Percentiles rank a stretch among this genome's conserved stretches.
These are phyloP conservation scores for Telopea speciosissima DNA, from an alignment of 177 flowering plant genomes.

Conservation along the genomic window DNA sequence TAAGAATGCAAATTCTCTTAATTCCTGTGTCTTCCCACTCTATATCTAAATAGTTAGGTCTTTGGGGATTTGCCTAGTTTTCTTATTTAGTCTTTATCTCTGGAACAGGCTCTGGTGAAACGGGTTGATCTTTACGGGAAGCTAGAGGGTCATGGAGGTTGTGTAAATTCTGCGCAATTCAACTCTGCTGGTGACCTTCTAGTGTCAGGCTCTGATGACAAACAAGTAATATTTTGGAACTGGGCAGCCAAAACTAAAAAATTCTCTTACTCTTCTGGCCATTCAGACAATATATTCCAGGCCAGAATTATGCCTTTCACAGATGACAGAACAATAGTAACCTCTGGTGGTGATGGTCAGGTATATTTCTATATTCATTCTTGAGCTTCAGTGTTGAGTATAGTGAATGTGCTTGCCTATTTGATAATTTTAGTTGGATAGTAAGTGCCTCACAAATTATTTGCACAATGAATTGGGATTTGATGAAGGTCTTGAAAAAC, in stretches of 20 bases:
- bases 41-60: neutral
- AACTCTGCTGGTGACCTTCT: constrained; percentile 56
- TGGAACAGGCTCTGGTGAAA: constrained; percentile 38
- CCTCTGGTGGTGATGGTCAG: constrained; percentile 72
- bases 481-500: neutral
- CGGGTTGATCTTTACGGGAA: constrained; percentile 39
- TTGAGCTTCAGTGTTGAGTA: neutral
- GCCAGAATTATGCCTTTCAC: constrained; percentile 56
- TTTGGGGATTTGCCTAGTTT: constrained; percentile 1
- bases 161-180: constrained; percentile 61
- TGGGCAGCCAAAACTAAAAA: constrained; percentile 34
- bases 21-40: neutral
- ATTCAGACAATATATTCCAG: constrained; percentile 54
- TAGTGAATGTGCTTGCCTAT: neutral
- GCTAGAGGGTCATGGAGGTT: constrained; percentile 53
- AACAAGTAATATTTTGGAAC: constrained; percentile 52
- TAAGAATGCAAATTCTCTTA: neutral
- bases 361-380: constrained; percentile 20
- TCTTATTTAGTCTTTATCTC: constrained; percentile 8
- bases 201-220: constrained; percentile 74
- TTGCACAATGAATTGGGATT: neutral
- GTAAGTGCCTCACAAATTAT: neutral
- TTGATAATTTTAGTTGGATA: neutral
- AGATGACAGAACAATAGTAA: constrained; percentile 50
- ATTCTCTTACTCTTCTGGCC: constrained; percentile 53